phyloP scores from a whole-genome alignment of 2,329 filamentous ascomycete genomes.

The Penicillium sp. region DNA sequence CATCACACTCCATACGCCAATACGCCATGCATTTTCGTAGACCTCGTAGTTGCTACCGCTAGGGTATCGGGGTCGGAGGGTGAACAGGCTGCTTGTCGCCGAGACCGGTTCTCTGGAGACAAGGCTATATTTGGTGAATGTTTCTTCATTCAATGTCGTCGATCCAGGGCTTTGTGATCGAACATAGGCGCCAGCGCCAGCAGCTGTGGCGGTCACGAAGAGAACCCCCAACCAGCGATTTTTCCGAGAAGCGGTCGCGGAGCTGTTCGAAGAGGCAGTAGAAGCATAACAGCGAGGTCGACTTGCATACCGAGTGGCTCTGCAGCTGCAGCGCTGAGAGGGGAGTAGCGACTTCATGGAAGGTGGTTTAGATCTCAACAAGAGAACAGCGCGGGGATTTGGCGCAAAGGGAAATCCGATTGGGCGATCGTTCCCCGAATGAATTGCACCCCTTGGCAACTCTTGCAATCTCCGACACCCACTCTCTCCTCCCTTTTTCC shows the following conservation, averaged over 20 bases:
- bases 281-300: constrained; percentile 25
- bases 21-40: constrained; percentile 53
- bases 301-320: constrained; percentile 9
- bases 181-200: constrained; percentile 38
- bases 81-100: constrained; percentile 49
- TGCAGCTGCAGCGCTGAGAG: constrained; percentile 11
- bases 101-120: constrained; percentile 46
- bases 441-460: constrained; percentile 19
- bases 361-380: neutral
- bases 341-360: constrained; percentile 19
- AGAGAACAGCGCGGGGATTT: constrained; percentile 17
- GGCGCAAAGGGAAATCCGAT: constrained; percentile 18
- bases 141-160: constrained; percentile 34
- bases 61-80: constrained; percentile 37
- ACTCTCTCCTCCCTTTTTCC: neutral
- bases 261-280: constrained; percentile 16
- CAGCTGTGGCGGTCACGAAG: constrained; percentile 36
- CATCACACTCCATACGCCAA: constrained; percentile 82
- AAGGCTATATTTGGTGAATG: constrained; percentile 44
- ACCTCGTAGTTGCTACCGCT: constrained; percentile 35
- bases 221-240: constrained; percentile 36
- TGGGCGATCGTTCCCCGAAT: constrained; percentile 20
- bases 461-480: neutral
- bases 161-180: constrained; percentile 28
- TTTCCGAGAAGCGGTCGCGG: constrained; percentile 10